Conservation (phyloP, 306 rosid genomes). For the Phaseolus lunatus region DNA sequence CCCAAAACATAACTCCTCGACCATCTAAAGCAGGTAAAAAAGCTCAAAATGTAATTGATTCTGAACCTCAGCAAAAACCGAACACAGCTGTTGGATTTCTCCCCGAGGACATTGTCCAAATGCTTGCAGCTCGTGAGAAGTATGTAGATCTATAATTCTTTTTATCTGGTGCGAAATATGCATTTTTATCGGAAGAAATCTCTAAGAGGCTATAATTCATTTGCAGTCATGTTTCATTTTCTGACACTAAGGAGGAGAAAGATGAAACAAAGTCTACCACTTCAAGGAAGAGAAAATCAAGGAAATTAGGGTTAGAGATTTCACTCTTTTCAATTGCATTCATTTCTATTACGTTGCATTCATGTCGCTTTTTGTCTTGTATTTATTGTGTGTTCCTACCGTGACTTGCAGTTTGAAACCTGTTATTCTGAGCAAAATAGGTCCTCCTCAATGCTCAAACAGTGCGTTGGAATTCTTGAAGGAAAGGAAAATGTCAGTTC, state of each 20-base stretch:
- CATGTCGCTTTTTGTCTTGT: constrained; percentile 13
- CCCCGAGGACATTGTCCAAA: constrained; percentile 73
- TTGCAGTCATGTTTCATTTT: constrained; percentile 65
- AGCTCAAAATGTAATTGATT: constrained; percentile 45
- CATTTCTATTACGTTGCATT: not conserved
- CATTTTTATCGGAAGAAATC: constrained; percentile 12
- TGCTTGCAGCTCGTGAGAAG: constrained; percentile 90
- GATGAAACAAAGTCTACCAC: constrained; percentile 45
- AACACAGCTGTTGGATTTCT: constrained; percentile 65
- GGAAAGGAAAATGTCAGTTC: constrained; percentile 69
- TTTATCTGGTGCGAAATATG: constrained; percentile 10
- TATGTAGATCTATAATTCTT: constrained; percentile 47
- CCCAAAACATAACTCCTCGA: constrained; percentile 70
- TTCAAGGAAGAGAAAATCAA: constrained; percentile 66
- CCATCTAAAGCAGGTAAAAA: constrained; percentile 50
- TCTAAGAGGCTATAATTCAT: constrained; percentile 40
- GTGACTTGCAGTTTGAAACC: constrained; percentile 68
- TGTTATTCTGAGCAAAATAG: constrained; percentile 59
- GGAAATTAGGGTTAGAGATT: constrained; percentile 66
- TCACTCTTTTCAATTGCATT: constrained; percentile 12
- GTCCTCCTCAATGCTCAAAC: constrained; percentile 69
- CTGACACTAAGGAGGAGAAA: constrained; percentile 70
- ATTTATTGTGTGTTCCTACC: constrained; percentile 11
- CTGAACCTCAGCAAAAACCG: constrained; percentile 51
- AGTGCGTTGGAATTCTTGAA: constrained; percentile 81